phyloP scores from a whole-genome alignment of 495 filamentous ascomycete species.

The Penicillium goetzii region DNA sequence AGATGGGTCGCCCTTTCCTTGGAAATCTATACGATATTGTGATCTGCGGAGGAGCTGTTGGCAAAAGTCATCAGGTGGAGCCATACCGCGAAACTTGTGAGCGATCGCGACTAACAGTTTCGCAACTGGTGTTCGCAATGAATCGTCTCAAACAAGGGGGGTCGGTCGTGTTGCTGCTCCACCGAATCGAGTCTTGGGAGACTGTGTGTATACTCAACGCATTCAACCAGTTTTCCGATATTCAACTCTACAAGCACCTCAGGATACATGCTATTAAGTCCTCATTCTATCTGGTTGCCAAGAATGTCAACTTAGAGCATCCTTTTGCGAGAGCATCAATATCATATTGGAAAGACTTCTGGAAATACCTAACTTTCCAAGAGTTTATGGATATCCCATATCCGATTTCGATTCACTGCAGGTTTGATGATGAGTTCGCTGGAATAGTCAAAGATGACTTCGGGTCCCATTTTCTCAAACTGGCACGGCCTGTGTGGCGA shows the following conservation, averaged over 20 bases:
- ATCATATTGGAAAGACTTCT: constrained; percentile 2
- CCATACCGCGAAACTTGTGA: neutral
- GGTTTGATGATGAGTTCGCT: neutral
- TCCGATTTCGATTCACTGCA: neutral
- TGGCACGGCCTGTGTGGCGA: constrained; percentile 3
- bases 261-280: constrained; percentile 10
- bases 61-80: neutral
- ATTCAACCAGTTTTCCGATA: constrained; percentile 7
- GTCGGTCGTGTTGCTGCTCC: constrained; percentile 1
- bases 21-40: constrained; percentile 10
- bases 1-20: neutral
- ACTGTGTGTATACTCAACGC: constrained; percentile 10
- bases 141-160: constrained; percentile 5
- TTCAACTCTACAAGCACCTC: constrained; percentile 8
- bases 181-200: constrained; percentile 10
- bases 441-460: neutral
- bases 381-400: neutral
- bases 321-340: neutral
- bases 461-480: neutral
- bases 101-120: neutral
- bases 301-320: constrained; percentile 2
- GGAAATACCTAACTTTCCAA: constrained; percentile 11
- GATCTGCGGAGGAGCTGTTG: constrained; percentile 10
- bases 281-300: constrained; percentile 11
- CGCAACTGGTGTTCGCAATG: constrained; percentile 9